A percentile compares a stretch with the other conserved stretches of the same genome.
These are phyloP conservation scores for Otatea glauca DNA, from an alignment of 176 grass and related monocot genomes.

Conservation along the genomic window DNA sequence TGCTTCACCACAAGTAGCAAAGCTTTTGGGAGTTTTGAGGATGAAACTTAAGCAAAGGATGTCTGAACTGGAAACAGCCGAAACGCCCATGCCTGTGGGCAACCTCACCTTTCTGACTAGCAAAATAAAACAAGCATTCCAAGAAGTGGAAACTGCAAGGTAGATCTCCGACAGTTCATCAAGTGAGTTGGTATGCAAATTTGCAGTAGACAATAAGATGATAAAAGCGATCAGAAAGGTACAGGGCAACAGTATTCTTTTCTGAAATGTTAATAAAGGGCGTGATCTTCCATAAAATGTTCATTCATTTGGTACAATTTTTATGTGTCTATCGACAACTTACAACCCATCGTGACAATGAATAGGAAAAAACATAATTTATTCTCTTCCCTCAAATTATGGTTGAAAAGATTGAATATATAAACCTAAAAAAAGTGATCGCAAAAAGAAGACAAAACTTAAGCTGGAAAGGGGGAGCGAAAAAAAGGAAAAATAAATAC, in stretches of 20 bases:
- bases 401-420: slow-evolving; percentile 43
- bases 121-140: not conserved
- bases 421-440: slow-evolving; percentile 34
- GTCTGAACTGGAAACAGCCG: not conserved
- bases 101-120: not conserved
- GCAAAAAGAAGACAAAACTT: not conserved
- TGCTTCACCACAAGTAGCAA: not conserved
- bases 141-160: not conserved
- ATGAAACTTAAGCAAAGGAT: not conserved
- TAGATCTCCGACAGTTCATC: not conserved
- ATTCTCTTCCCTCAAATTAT: slow-evolving; percentile 40
- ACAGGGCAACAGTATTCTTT: not conserved
- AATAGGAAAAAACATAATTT: slow-evolving; percentile 37
- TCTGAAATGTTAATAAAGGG: not conserved
- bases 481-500: slow-evolving; percentile 40
- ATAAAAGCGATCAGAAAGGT: not conserved
- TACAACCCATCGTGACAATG: slow-evolving; percentile 23
- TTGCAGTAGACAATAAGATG: not conserved
- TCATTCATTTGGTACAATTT: slow-evolving; percentile 21
- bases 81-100: not conserved
- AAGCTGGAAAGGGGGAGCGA: not conserved
- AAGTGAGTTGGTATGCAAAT: not conserved
- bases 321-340: slow-evolving; percentile 27
- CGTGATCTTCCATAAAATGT: not conserved
- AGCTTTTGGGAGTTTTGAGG: not conserved